Percentiles rank a stretch among this genome's conserved stretches.
Evolutionary conservation across 1,139 yeast genomes (phyloP).

Genomic region (Petasospora fabianii): DNA sequence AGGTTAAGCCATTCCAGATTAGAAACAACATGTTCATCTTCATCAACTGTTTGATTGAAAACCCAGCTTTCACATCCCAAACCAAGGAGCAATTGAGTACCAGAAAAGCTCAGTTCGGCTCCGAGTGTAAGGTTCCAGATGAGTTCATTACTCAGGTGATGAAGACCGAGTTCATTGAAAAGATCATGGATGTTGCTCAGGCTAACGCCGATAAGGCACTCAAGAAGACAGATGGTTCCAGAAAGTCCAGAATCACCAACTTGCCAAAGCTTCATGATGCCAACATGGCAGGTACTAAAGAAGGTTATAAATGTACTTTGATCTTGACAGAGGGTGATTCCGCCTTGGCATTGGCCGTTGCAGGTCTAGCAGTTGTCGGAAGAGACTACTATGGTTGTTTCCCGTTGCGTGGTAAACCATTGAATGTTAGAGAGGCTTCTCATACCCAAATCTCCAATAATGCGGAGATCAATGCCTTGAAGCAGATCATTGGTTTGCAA

Average conservation of each 20-base stretch:
- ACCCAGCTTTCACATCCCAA: constrained; percentile 97
- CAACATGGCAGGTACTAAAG: constrained; percentile 91
- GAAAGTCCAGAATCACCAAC: constrained; percentile 81
- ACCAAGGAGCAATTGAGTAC: constrained; percentile 96
- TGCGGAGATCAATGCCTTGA: constrained; percentile 90
- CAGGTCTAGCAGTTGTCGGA: constrained; percentile 94
- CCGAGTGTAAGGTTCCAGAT: constrained; percentile 72
- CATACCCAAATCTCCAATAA: constrained; percentile 91
- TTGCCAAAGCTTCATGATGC: constrained; percentile 94
- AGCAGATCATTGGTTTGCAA: constrained; percentile 93
- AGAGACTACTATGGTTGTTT: constrained; percentile 94
- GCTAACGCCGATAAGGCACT: constrained; percentile 86
- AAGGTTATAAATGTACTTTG: constrained; percentile 87
- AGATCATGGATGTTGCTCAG: constrained; percentile 76
- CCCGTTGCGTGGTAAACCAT: constrained; percentile 91
- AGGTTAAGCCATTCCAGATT: constrained; percentile 84
- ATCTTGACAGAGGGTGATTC: constrained; percentile 98
- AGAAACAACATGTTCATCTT: constrained; percentile 88
- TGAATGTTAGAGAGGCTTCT: constrained; percentile 95
- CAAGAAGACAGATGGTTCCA: constrained; percentile 87
- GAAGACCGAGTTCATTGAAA: constrained; percentile 80
- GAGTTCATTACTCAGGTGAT: constrained; percentile 68
- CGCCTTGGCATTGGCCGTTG: constrained; percentile 88
- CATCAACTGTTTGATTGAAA: constrained; percentile 88
- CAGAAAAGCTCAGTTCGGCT: constrained; percentile 83